Evolutionary conservation across 2,329 filamentous ascomycete species (phyloP), one percentile per base, ranked within the genome.

Genomic region (Colletotrichum spaethianum): DNA sequence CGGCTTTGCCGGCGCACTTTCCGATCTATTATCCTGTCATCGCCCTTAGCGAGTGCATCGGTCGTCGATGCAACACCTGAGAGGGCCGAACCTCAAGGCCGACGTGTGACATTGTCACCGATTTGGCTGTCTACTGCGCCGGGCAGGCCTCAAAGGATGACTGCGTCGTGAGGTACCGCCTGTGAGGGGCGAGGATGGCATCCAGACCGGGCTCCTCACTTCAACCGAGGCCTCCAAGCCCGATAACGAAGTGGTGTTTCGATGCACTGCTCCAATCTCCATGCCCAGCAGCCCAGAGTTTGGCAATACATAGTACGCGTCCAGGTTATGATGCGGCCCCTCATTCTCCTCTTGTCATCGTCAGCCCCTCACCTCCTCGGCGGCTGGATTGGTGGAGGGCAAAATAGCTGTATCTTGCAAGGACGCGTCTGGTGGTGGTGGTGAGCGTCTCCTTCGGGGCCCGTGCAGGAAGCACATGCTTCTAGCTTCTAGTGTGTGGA

Each of bases 391-490:
- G 56, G 59, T 26, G 31, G 40, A 71, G 38, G 55, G 42, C 14
- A 18, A 4, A 36, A 12, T n/a, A n/a, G n/a, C n/a, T n/a, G 31
- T 50, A 31, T 12, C 31, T 40, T 31, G 52, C 20, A 14, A 36
- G 36, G 26, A 66, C n/a, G 53, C 20, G 7, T 28, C 18, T 44
- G 38, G 26, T 60, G 40, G 38, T 38, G 33, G 28, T 55, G 42
- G 23, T 31, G 59, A 55, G 26, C 14, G 16, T 50, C 64, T 57
- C 33, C 23, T 63, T 68, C 38, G 68, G 56, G 52, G 33, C 40
- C 18, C 38, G 8, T 68, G 64, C 63, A 71, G 57, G 14, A 63
- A 57, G 68, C 68, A 57, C 63, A 71, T 71, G 68, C 55, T 40
- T 36, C 36, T 42, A n/a, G n/a, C 20, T 20, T 7, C 11, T n/a